phyloP scores from a whole-genome alignment of 768 basidiomycete genomes.

The Cystofilobasidium capitatum region DNA sequence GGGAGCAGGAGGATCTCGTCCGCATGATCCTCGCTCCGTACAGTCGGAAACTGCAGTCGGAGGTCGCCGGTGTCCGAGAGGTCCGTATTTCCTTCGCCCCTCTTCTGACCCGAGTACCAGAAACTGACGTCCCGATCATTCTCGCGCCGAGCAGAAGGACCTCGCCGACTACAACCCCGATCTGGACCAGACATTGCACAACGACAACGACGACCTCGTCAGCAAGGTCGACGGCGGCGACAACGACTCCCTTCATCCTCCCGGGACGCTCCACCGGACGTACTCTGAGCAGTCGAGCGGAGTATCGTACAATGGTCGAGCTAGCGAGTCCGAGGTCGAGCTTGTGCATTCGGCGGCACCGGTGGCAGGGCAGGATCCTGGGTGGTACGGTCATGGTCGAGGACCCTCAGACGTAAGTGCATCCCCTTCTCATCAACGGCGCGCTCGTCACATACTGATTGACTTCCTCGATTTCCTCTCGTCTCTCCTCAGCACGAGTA shows the following conservation, averaged over 20 bases:
- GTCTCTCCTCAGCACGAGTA: not conserved
- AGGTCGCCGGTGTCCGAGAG: slow-evolving; percentile 26
- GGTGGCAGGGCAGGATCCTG: not conserved
- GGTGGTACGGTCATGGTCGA: slow-evolving; percentile 12
- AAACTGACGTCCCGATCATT: not conserved
- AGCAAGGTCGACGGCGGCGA: slow-evolving; percentile 5
- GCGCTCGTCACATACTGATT: not conserved
- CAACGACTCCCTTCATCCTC: slow-evolving; percentile 16
- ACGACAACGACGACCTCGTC: not conserved
- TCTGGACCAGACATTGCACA: slow-evolving; percentile 4
- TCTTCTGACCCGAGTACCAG: not conserved
- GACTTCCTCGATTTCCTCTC: not conserved
- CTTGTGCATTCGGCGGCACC: slow-evolving; percentile 21
- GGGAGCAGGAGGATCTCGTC: slow-evolving; percentile 27
- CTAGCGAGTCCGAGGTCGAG: slow-evolving; percentile 13
- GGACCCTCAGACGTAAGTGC: not conserved
- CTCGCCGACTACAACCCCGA: slow-evolving; percentile 21
- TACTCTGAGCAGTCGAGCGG: not conserved
- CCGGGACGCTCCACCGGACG: not conserved
- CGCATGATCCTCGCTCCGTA: slow-evolving; percentile 22
- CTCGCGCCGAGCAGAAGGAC: not conserved
- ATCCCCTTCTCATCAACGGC: not conserved
- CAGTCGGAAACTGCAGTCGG: slow-evolving; percentile 18
- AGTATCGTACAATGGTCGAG: not conserved
- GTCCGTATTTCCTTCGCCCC: not conserved